Base-by-base conservation (phyloP, 306 rosid genomes). In the Citrullus colocynthis region DNA sequence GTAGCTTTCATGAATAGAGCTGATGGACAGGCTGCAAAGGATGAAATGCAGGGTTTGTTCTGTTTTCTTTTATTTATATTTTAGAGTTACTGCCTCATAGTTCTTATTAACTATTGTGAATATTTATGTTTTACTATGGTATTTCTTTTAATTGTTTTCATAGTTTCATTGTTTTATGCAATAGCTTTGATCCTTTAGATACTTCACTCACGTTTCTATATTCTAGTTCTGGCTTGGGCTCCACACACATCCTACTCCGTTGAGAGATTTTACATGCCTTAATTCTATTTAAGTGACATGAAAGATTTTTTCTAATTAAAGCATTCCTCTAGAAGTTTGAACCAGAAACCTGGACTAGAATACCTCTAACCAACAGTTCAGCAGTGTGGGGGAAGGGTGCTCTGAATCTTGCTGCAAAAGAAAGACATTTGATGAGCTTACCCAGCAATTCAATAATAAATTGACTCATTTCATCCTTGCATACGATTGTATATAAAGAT, bases 11-110 rank as follows among this genome's bases (percentile, higher is more conserved):
- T 96, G 99, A 96, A 96, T 80, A 91, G 99, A 85, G 90, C 79
- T 82, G 99, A 96, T 86, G 99, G 98, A 49, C 99, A 96, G 83
- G 99, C 99, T 55, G 99, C 99, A 5, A 96, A 96, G 86, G 99
- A 96, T 79, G 99, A 96, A 85, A 96, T 96, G 99, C 99, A 96
- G 87, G 99, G 99, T 96, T 71, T 82, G 34, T 81, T 54, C 77
- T 82, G 65, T 73, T 81, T 57, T 75, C 3, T 56, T 14, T 14
- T n/a, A 21, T 7, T 52, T 79, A 15, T 14, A 48, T 28, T 16
- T 12, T 79, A 6, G 42, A 55, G 37, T 54, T 17, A 20, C 11
- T 74, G 63, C 48, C 32, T 74, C 42, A 34, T 17, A 54, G 12
- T 32, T 30, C 9, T 74, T 74, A 62, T 51, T 54, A 52, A 52